phyloP scores from a whole-genome alignment of 2,329 filamentous ascomycete species.

The Epicoccum nigrum region DNA sequence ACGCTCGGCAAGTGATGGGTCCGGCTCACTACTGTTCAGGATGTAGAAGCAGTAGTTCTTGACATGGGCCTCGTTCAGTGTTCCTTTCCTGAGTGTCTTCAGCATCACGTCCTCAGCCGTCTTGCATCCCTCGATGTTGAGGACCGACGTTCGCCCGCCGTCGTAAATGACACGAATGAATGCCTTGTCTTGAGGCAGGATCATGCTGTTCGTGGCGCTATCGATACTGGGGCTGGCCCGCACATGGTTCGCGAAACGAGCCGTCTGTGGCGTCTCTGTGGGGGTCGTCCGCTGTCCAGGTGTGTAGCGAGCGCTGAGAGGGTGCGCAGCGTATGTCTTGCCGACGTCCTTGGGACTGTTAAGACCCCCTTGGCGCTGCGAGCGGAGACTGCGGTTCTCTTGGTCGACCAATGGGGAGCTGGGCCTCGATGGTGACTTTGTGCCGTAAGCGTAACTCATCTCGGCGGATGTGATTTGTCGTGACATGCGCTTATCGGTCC shows the following conservation, averaged over 20 bases:
- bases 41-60: conserved; percentile 98
- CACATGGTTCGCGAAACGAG: conserved; percentile 71
- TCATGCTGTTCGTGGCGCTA: conserved; percentile 75
- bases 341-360: conserved; percentile 61
- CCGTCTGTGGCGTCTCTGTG: conserved; percentile 66
- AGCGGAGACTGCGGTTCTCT: conserved; percentile 57
- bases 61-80: conserved; percentile 86
- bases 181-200: conserved; percentile 82
- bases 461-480: conserved; percentile 53
- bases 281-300: conserved; percentile 57
- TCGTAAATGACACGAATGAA: conserved; percentile 94
- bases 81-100: conserved; percentile 85
- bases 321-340: conserved; percentile 62
- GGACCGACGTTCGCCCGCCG: conserved; percentile 87
- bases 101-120: conserved; percentile 92
- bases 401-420: conserved; percentile 72
- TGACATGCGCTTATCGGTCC: conserved; percentile 56
- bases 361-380: conserved; percentile 65
- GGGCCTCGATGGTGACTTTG: conserved; percentile 69
- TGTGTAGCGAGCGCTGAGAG: conserved; percentile 56
- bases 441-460: conserved; percentile 51
- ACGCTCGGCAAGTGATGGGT: conserved; percentile 79
- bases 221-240: conserved; percentile 85
- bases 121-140: conserved; percentile 90
- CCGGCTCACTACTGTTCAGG: conserved; percentile 81